Evolutionary conservation across 2,329 filamentous ascomycete genomes (phyloP), one percentile per base, ranked within the genome.

Genomic region (Pseudogymnoascus sp.): DNA sequence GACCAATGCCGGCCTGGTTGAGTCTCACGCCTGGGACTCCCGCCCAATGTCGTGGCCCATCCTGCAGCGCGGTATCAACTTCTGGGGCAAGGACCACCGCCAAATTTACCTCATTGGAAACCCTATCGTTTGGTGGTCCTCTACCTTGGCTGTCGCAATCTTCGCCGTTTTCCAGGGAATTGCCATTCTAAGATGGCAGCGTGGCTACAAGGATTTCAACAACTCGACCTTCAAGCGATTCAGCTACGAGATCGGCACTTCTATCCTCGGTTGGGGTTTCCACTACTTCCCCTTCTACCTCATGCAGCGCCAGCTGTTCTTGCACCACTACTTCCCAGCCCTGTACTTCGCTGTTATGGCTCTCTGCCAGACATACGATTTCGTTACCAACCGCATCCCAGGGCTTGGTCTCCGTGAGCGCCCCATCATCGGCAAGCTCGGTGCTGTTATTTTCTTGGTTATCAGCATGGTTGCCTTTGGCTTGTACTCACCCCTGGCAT

Each of bases 241-340:
- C 74, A 94, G 97, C 76, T 97, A 97, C 72, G 94, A 99, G 76
- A 85, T 97, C 64, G 94, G 94, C 65, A 90, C 87, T 60, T 91
- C 86, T 15, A 88, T 97, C 33, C 83, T 99, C 7, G 94, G 89
- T 68, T 99, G 94, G 94, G 91, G 90, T 58, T 88, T 99, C 75
- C 94, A 99, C 77, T 99, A 97, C 80, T 97, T 99, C 81, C 94
- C 94, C 9, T 99, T 99, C 80, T 99, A 87, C 79, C 83, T 99
- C 63, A 97, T 99, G 94, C 87, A 94, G 73, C 92, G 94, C 69
- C 94, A 99, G 77, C 86, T 99, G 36, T 99, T 99, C 82, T 81
- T 99, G 65, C 94, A 99, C 76, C 94, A 99, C 78, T 99, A 99
- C 76, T 94, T 99, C 76, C 94, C 94, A 0, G 94, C 94, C 1